Evolutionary conservation across 225 moss, liverwort and hornwort genomes (phyloP), one percentile per base, ranked within the genome.

Genomic region (Ulota crispa): DNA sequence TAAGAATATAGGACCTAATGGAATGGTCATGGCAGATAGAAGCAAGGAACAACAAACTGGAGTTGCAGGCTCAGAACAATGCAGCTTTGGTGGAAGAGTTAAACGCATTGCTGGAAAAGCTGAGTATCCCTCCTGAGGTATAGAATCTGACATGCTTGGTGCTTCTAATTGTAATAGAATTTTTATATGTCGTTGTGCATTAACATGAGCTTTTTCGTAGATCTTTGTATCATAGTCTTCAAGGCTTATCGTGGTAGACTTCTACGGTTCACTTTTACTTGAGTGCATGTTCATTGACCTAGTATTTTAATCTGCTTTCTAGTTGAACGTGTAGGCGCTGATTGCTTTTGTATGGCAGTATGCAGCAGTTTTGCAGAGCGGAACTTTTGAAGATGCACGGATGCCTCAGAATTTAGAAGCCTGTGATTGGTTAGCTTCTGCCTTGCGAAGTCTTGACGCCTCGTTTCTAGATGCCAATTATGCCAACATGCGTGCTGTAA

Each of bases 401-500:
- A 99, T 99, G 99, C 93, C 93, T 64, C 92, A 94, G 81, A 99
- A 96, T 82, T 89, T 99, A 72, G 96, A 95, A 91, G 99, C 99
- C 81, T 99, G 99, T 91, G 99, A 96, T 67, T 99, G 99, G 99
- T 82, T 99, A 83, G 88, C 94, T 42, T 89, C 86, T 81, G 92
- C 96, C 82, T 86, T 99, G 80, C 92, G 92, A 82, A 92, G 96
- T 67, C 94, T 99, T 85, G 99, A 99, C 72, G 85, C 92, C 39
- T 94, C 99, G 19, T 89, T 88, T 86, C 86, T 99, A 82, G 99
- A 96, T 86, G 88, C 90, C 64, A 91, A 90, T 81, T 99, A 96
- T 85, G 89, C 85, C 47, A 90, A 92, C 76, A 96, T 99, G 99
- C 99, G 99, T 72, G 99, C 99, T 84, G 99, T 99, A 92, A 77